phyloP scores from a whole-genome alignment of 192 early-diverging fungal genomes.

The Coemansia sp. region DNA sequence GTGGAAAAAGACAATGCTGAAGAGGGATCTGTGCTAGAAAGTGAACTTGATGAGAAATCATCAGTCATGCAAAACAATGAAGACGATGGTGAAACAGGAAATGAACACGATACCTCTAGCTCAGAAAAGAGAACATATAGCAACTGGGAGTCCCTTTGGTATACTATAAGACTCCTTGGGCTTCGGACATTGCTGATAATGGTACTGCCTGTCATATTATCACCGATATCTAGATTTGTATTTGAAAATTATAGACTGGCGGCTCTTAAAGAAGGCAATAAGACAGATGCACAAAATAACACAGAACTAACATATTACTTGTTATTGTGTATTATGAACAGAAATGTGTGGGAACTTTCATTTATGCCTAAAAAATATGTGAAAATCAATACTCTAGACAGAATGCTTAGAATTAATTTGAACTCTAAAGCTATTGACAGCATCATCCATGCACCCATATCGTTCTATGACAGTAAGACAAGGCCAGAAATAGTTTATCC shows the following conservation, averaged over 20 bases:
- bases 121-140: background rate
- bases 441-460: conserved; percentile 4
- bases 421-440: background rate
- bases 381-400: too few relatives aligned
- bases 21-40: background rate
- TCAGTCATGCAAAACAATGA: too few relatives aligned
- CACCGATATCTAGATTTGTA: conserved; percentile 14
- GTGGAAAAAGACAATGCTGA: background rate
- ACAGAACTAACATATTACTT: conserved; percentile 2
- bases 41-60: background rate
- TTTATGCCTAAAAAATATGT: too few relatives aligned
- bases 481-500: background rate
- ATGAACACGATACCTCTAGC: too few relatives aligned
- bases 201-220: conserved; percentile 9
- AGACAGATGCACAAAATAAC: background rate
- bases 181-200: conserved; percentile 11
- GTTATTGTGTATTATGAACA: background rate
- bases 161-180: conserved; percentile 19
- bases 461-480: background rate
- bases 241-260: conserved; percentile 17
- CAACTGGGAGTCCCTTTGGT: conserved; percentile 13
- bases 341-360: too few relatives aligned
- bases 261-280: conserved; percentile 10
- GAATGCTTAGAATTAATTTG: too few relatives aligned
- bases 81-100: too few relatives aligned